Percentiles rank a stretch among this genome's conserved stretches.
These are phyloP conservation scores for Chlorella sp. DNA, from an alignment of 139 green algal genomes.

Conservation along the genomic window DNA sequence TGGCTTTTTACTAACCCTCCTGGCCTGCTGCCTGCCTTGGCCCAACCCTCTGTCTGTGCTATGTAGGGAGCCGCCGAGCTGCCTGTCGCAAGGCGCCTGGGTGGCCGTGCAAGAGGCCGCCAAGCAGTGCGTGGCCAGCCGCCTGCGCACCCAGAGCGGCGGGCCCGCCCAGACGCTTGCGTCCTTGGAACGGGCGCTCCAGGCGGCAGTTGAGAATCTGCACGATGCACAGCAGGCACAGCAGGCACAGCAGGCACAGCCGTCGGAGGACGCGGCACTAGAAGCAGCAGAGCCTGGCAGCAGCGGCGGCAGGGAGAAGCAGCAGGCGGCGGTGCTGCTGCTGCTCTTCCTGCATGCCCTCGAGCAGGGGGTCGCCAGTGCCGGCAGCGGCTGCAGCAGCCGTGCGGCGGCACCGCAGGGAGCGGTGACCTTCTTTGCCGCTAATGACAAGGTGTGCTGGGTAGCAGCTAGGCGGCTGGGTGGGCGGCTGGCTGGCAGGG, in stretches of 20 bases:
- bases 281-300: neutral
- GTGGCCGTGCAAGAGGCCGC: slow-evolving; percentile 64
- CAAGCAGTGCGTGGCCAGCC: slow-evolving; percentile 47
- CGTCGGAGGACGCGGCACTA: neutral
- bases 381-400: slow-evolving; percentile 5
- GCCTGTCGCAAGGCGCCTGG: slow-evolving; percentile 18
- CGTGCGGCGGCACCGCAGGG: neutral
- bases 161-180: slow-evolving; percentile 76
- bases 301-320: neutral
- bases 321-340: slow-evolving; percentile 17
- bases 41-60: too few species aligned
- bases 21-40: neutral
- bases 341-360: slow-evolving; percentile 33
- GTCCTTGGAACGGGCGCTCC: slow-evolving; percentile 69
- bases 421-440: slow-evolving; percentile 5
- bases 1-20: neutral
- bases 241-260: neutral
- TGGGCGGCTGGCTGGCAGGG: too few species aligned
- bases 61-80: neutral
- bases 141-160: slow-evolving; percentile 78
- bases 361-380: slow-evolving; percentile 16
- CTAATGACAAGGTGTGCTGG: slow-evolving; percentile 15
- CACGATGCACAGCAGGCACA: neutral
- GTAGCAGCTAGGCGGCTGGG: too few species aligned
- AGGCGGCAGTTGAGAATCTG: slow-evolving; percentile 17